A percentile compares a stretch with the other conserved stretches of the same genome.
These are phyloP conservation scores for Hibiscus syriacus DNA, from an alignment of 345 rosid genomes.

Conservation along the genomic window DNA sequence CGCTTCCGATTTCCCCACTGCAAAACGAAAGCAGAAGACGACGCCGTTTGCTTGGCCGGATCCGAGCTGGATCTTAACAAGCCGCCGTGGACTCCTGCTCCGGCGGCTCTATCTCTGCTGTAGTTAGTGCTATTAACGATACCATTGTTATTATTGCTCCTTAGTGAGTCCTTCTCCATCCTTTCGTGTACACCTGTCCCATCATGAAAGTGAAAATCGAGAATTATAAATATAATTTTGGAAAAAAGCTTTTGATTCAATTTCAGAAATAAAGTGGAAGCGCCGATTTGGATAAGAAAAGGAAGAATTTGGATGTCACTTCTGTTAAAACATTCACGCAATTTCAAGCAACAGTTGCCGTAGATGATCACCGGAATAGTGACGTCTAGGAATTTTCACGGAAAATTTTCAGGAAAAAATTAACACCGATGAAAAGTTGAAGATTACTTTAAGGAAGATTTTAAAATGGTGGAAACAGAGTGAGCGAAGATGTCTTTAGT, in stretches of 20 bases:
- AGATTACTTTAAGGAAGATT: neutral
- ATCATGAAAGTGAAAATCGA: constrained; percentile 1
- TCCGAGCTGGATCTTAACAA: constrained; percentile 34
- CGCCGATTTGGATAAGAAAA: neutral
- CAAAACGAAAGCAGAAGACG: constrained; percentile 44
- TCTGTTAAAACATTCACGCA: neutral
- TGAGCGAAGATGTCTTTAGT: neutral
- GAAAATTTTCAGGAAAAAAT: neutral
- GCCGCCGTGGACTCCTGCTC: constrained; percentile 10
- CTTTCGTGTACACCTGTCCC: constrained; percentile 21
- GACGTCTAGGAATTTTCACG: neutral
- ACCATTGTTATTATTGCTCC: constrained; percentile 19
- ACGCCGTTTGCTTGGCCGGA: constrained; percentile 23
- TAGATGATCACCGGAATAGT: neutral
- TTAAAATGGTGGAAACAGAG: neutral
- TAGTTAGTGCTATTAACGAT: constrained; percentile 15
- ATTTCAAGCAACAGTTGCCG: neutral
- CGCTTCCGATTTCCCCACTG: constrained; percentile 82
- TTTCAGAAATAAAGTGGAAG: neutral
- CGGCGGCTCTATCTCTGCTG: constrained; percentile 16
- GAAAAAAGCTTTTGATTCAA: neutral
- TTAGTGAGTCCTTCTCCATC: constrained; percentile 46
- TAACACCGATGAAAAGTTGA: neutral
- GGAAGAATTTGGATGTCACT: too few relatives aligned
- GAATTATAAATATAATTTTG: neutral